Evolutionary conservation across 2,329 filamentous ascomycete genomes (phyloP).

Genomic region (Didymella pomorum): DNA sequence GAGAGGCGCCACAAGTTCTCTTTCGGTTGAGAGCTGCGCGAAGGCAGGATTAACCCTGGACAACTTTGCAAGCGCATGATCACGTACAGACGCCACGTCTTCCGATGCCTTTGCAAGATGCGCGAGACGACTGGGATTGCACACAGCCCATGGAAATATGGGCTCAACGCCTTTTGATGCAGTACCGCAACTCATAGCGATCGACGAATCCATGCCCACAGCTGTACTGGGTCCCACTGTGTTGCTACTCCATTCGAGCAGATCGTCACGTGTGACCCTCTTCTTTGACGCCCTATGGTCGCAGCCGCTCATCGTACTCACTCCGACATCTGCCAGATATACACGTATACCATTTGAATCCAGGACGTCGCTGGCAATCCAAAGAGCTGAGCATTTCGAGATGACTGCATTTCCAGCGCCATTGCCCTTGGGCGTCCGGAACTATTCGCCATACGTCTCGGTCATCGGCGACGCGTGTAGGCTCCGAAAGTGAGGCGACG

Average conservation of each 20-base stretch:
- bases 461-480: background rate
- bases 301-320: background rate
- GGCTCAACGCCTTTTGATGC: background rate
- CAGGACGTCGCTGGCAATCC: background rate
- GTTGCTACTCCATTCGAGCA: background rate
- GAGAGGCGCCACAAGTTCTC: background rate
- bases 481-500: background rate
- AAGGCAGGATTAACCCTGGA: background rate
- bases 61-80: background rate
- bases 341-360: background rate
- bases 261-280: background rate
- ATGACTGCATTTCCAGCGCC: background rate
- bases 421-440: background rate
- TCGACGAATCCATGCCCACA: background rate
- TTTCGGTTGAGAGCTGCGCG: background rate
- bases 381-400: background rate
- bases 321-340: background rate
- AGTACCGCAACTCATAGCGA: background rate
- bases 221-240: background rate
- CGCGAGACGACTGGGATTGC: background rate
- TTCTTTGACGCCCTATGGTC: background rate
- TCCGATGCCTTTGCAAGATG: background rate
- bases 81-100: background rate
- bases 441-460: background rate
- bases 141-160: background rate